Base-by-base conservation (phyloP, 176 grass and related monocot genomes). In the Bromus sterilis region DNA sequence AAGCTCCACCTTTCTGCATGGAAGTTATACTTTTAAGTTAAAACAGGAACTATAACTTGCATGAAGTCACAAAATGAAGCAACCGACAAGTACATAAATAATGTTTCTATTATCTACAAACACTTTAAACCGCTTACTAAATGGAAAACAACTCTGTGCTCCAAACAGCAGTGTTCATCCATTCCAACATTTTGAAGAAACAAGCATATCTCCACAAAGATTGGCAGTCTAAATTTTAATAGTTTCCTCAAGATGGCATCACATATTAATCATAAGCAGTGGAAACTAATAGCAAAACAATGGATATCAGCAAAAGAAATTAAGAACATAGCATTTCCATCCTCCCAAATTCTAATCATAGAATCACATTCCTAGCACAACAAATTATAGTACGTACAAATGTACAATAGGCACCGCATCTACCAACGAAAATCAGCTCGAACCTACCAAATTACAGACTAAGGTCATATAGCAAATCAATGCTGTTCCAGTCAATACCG, bases 1-100 rank as follows among this genome's bases (percentile, higher is more conserved):
- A 48, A 89, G 83, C 73, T 81, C 88, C 83, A 89, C 88, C 83
- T 82, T 86, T 77, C 72, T 82, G 73, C 34, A 77, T 2, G 9
- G 15, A 43, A 86, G 48, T 81, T 67, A 44, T 1, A 12, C 46
- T 57, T 7, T 86, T 46, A 86, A 86, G 28, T 9, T 74, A 31
- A 30, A 68, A 71, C 25, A 61, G 34, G 11, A 68, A 42, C 29
- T 33, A 58, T 12, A 25, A 29, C 57, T 32, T 21, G 37, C 7
- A 32, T 39, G 15, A 4, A 37, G 51, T 21, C 63, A 39, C 78
- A 25, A 25, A 48, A 39, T 55, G 48, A 26, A 37, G 63, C 51
- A 64, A 39, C 56, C 6, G 7, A 65, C 20, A 75, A 24, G 20
- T 66, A 42, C 35, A 58, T 21, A 39, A 71, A 49, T 7, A 15